Evolutionary conservation across 2,329 filamentous ascomycete species (phyloP).

Genomic region (Cladophialophora yegresii): DNA sequence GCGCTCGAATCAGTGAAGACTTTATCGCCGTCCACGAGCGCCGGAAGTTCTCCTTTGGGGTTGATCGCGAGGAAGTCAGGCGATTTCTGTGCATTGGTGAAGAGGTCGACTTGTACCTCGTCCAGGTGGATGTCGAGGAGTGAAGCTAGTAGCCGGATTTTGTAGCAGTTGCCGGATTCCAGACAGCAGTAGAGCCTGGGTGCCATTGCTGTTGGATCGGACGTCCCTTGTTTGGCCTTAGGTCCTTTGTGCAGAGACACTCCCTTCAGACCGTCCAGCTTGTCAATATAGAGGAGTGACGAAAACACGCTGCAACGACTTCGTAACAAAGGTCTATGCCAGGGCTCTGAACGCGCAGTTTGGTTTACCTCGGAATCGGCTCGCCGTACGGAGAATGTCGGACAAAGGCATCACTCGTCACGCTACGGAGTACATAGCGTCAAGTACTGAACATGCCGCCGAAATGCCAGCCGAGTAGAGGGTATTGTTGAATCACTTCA

Average conservation of each 20-base stretch:
- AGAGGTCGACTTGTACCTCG: slow-evolving; percentile 14
- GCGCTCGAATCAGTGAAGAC: slow-evolving; percentile 21
- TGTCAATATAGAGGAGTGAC: not conserved
- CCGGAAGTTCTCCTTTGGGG: slow-evolving; percentile 68
- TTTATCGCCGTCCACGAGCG: slow-evolving; percentile 19
- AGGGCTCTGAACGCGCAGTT: no score
- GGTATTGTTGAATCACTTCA: no score
- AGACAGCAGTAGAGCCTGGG: slow-evolving; percentile 15
- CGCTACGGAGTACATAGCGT: no score
- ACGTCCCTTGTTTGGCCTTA: not conserved
- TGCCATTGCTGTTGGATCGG: not conserved
- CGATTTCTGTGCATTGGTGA: slow-evolving; percentile 33
- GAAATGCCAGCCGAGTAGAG: no score
- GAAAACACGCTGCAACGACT: no score
- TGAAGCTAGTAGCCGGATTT: slow-evolving; percentile 20
- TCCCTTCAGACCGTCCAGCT: no score
- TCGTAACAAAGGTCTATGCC: no score
- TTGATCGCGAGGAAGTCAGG: slow-evolving; percentile 54
- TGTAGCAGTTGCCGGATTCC: slow-evolving; percentile 28
- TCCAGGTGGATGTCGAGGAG: slow-evolving; percentile 15
- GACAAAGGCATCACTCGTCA: no score
- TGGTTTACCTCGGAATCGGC: no score
- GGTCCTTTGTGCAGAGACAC: not conserved
- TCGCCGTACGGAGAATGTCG: no score
- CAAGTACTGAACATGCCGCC: no score